Base-by-base conservation (phyloP, 768 basidiomycete genomes). In the Phaeotremella skinneri region DNA sequence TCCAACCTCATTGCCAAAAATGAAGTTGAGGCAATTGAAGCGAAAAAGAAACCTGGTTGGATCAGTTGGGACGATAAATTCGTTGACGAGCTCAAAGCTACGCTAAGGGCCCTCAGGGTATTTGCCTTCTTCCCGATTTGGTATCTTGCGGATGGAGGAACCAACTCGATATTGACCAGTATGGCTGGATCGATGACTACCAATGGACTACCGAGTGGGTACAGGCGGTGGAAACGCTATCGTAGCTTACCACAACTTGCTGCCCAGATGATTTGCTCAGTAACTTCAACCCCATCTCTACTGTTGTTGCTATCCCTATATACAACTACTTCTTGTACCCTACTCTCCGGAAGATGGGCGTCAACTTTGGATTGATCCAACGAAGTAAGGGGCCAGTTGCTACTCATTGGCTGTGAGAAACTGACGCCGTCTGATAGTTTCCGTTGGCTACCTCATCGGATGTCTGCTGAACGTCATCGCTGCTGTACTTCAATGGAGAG, bases 51-150 rank as follows among this genome's bases (percentile, higher is more conserved):
- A 31, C 27, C 31, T 11, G 55, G 59, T 14, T 56, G 45, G 37
- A 47, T 68, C 31, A 52, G 49, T 39, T 73, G 65, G 67, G 73
- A 75, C 58, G 73, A 75, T 57, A 57, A 68, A n/a, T 75, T 73
- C 47, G 69, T 73, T 4, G 68, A 66, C 39, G 73, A 75, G 43
- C n/a, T 75, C 29, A 63, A 61, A 34, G 39, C 64, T 7, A 66
- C 69, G 13, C 21, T 73, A 25, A 59, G 52, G 17, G 73, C 73
- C 4, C 68, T 68, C 55, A 56, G 64, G 39, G 60, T 73, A 42
- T 72, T 74, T 43, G 39, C 41, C 20, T 67, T 67, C 41, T 67
- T 73, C 45, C 65, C 70, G 7, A 58, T 76, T 32, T 76, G 66
- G 53, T 66, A 68, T 20, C 39, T 74, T 20, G 63, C 65, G 9